Percentiles rank a stretch among this genome's conserved stretches.
phyloP scores from a whole-genome alignment of 202 grass and related monocot genomes.

The Sporobolus alterniflorus region DNA sequence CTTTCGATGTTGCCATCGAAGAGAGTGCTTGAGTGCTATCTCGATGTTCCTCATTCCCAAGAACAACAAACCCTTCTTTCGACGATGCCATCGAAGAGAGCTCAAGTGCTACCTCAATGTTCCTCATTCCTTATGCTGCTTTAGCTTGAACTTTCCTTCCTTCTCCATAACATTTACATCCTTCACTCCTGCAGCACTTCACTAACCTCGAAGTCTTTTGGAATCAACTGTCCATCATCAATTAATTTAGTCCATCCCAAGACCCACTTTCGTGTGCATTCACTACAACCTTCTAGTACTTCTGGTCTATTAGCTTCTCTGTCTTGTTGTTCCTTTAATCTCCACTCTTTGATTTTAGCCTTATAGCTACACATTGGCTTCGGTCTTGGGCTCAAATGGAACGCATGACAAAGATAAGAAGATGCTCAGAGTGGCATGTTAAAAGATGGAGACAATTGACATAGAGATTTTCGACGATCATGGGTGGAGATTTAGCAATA shows the following conservation, averaged over 20 bases:
- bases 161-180: background rate
- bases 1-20: background rate
- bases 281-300: background rate
- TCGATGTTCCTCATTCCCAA: background rate
- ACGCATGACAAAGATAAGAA: too few species aligned
- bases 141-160: background rate
- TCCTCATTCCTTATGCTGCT: background rate
- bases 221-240: background rate
- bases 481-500: too few species aligned
- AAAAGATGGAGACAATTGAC: too few species aligned
- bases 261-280: background rate
- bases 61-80: too few species aligned
- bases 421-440: too few species aligned
- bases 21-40: background rate
- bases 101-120: too few species aligned
- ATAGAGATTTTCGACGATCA: too few species aligned
- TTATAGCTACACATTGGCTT: background rate
- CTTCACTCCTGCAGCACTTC: background rate
- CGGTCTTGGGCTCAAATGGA: too few species aligned
- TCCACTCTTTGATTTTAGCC: background rate
- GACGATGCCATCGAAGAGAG: too few species aligned
- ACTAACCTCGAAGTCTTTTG: background rate
- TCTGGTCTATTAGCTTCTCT: background rate
- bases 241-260: background rate
- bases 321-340: background rate